Evolutionary conservation across 208 protist species (phyloP).

Genomic region (Trypanosoma conorhini): DNA sequence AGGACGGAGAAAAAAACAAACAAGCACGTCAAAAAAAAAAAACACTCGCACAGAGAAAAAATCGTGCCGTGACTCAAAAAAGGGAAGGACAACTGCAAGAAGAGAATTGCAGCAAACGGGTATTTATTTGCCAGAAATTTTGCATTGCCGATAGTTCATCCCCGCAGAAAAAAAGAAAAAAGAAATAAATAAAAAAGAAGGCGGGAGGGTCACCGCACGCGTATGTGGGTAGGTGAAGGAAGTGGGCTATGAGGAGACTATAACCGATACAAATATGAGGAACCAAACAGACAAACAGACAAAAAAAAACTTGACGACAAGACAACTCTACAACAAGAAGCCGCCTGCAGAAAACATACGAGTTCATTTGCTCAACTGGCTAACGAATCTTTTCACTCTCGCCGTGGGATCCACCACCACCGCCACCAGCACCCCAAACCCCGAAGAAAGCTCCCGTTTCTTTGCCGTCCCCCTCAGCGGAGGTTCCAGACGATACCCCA

Average conservation of each 20-base stretch:
- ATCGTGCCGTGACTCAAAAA: not conserved
- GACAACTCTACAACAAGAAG: not conserved
- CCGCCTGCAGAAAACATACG: not conserved
- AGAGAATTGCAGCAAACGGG: not conserved
- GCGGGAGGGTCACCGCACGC: not conserved
- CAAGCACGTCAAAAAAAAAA: not conserved
- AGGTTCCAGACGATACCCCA: too few species aligned
- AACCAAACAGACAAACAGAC: conserved; percentile 4
- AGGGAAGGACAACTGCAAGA: not conserved
- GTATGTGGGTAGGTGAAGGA: not conserved
- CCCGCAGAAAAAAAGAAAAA: not conserved
- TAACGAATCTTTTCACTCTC: not conserved
- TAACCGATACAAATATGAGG: not conserved
- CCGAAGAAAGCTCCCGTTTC: too few species aligned
- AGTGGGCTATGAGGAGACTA: not conserved
- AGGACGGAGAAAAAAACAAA: not conserved
- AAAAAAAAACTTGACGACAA: not conserved
- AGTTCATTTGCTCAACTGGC: not conserved
- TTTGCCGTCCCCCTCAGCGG: too few species aligned
- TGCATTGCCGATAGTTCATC: not conserved
- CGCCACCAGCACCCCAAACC: too few species aligned
- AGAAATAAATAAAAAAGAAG: not conserved
- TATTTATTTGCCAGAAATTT: not conserved
- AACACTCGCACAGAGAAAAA: not conserved
- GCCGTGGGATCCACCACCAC: too few species aligned